Base-by-base conservation (phyloP, 2,329 filamentous ascomycete species). In the Diatrype stigma region DNA sequence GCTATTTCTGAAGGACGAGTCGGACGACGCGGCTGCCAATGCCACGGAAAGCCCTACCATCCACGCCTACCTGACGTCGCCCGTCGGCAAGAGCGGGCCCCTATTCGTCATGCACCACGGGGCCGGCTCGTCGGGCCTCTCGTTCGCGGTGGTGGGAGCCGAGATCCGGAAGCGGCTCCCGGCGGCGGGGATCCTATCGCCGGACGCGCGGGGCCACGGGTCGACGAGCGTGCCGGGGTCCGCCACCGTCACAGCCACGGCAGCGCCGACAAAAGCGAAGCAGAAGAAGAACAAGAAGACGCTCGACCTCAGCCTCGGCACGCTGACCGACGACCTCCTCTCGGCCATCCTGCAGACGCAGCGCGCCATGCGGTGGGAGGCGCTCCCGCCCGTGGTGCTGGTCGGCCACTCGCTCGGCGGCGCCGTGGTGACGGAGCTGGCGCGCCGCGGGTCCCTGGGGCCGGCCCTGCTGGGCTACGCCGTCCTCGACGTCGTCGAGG, bases 71-170 rank as follows among this genome's bases (percentile, higher is more conserved):
- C 77, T 97, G 42, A 96, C 85, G 19, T 90, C 91, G 1, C 92
- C 93, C 8, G 79, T 79, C 40, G 84, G 79, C 35, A 79, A 80
- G 54, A 30, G 26, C 26, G 89, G 87, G 0, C 91, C 93, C 0
- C 76, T 99, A 5, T 92, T 99, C 69, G 87, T 97, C 53, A 90
- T 89, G 71, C 94, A 99, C 66, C 94, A 99, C 71, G 94, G 94
- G 37, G 94, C 90, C 38, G 94, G 94, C 16, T 96, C 92, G 3
- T 96, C 92, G 0, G 95, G 89, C 6, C 80, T 97, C 52, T 96
- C 91, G 2, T 99, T 97, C 70, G 92, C 92, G 5, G 78, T 90
- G 3, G 84, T 96, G 54, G 84, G 86, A 2, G 78, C 82, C 42
- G 88, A 95, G 66, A 84, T 97, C 54, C 81, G 86, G 48, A 89